phyloP scores from a whole-genome alignment of 116 monocot genomes.

The Trichopus zeylanicus region DNA sequence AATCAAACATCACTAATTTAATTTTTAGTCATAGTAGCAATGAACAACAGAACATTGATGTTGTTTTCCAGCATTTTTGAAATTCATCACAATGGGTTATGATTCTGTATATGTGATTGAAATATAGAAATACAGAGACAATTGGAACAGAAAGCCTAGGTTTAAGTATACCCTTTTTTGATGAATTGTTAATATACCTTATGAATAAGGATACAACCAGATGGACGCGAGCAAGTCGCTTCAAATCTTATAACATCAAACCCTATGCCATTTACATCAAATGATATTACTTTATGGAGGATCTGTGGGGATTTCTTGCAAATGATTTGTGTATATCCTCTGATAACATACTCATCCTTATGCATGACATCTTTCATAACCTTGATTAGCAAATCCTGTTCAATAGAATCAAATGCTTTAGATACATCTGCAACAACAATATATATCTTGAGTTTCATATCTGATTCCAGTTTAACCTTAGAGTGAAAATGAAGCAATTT shows the following conservation, averaged over 20 bases:
- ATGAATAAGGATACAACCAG: constrained; percentile 45
- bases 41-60: too few species aligned
- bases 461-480: constrained; percentile 20
- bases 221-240: constrained; percentile 24
- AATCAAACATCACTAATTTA: too few species aligned
- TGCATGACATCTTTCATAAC: constrained; percentile 53
- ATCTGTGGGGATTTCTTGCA: constrained; percentile 25
- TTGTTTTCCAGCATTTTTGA: too few species aligned
- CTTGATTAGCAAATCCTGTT: constrained; percentile 55
- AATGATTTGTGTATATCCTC: constrained; percentile 37
- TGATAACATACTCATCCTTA: constrained; percentile 42
- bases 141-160: too few species aligned
- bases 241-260: constrained; percentile 9
- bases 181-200: constrained; percentile 38
- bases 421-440: constrained; percentile 90
- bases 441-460: constrained; percentile 37
- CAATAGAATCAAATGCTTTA: constrained; percentile 91
- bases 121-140: too few species aligned
- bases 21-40: too few species aligned
- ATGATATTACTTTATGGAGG: constrained; percentile 15
- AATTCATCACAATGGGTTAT: too few species aligned
- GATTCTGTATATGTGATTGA: too few species aligned
- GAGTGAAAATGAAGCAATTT: constrained; percentile 41
- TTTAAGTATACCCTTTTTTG: too few species aligned
- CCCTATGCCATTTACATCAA: constrained; percentile 11